A percentile compares a stretch with the other conserved stretches of the same genome.
Conservation (phyloP, 129 eudicot genomes). For the Saposhnikovia divaricata region DNA sequence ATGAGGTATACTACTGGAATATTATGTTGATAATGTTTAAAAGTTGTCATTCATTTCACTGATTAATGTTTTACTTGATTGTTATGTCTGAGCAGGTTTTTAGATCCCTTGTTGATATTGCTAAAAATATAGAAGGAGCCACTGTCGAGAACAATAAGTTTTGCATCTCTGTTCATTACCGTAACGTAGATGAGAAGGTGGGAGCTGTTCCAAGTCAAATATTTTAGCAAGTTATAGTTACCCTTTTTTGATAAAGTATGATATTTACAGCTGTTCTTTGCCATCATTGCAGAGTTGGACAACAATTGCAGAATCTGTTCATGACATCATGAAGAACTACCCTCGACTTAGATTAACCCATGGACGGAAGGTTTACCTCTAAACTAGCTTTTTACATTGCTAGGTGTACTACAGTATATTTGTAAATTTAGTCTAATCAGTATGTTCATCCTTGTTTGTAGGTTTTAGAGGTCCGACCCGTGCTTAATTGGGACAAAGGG, state of each 20-base stretch:
- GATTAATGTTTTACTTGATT: slow-evolving; percentile 5
- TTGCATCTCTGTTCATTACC: slow-evolving; percentile 89
- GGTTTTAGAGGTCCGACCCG: slow-evolving; percentile 97
- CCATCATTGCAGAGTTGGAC: slow-evolving; percentile 52
- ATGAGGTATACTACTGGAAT: slow-evolving; percentile 41
- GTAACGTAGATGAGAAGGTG: slow-evolving; percentile 90
- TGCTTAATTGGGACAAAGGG: slow-evolving; percentile 91
- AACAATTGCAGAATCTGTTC: slow-evolving; percentile 51
- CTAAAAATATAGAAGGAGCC: slow-evolving; percentile 65
- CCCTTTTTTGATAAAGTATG: background rate
- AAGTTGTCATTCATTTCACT: background rate
- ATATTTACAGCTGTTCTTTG: background rate
- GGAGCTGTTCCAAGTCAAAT: slow-evolving; percentile 1
- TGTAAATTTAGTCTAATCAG: background rate
- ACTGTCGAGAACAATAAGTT: slow-evolving; percentile 86
- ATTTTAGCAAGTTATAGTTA: background rate
- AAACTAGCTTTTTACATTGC: background rate
- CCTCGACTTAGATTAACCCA: slow-evolving; percentile 75
- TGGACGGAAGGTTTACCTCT: slow-evolving; percentile 65
- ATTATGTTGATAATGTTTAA: background rate
- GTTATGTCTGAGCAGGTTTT: slow-evolving; percentile 40
- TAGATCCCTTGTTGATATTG: slow-evolving; percentile 52
- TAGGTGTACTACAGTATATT: background rate
- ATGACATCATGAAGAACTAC: slow-evolving; percentile 54
- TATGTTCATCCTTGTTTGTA: slow-evolving; percentile 4